These are phyloP conservation scores for Xylaria longipes DNA, from an alignment of 495 filamentous ascomycete species.

Conservation along the genomic window DNA sequence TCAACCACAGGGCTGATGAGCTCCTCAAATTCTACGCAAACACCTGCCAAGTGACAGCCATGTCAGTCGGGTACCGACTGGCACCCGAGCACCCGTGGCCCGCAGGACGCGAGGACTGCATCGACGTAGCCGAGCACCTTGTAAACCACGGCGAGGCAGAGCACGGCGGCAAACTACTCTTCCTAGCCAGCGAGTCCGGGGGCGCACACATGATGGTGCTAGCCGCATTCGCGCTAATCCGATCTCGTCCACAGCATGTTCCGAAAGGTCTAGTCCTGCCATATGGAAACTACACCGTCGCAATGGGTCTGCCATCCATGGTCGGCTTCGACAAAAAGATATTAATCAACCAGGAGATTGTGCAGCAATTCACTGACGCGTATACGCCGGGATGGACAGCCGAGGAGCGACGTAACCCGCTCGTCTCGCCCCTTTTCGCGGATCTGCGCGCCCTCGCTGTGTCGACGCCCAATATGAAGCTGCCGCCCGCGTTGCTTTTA, in stretches of 20 bases:
- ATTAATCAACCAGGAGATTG: not conserved
- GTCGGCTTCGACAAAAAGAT: not conserved
- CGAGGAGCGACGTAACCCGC: not conserved
- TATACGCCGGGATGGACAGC: not conserved
- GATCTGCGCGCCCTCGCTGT: conserved; percentile 4
- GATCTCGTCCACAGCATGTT: not conserved
- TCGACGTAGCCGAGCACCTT: conserved; percentile 19
- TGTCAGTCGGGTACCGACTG: conserved; percentile 65
- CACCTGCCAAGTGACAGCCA: conserved; percentile 28
- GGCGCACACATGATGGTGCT: not conserved
- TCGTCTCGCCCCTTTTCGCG: not conserved
- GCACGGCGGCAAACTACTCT: not conserved
- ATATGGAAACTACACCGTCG: not conserved
- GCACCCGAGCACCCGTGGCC: conserved; percentile 66
- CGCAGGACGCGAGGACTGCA: conserved; percentile 57
- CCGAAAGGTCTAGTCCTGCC: not conserved
- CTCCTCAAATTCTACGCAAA: conserved; percentile 48
- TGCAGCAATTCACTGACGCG: not conserved
- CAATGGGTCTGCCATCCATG: not conserved
- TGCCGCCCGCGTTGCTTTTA: conserved; percentile 60
- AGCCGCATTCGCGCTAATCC: not conserved
- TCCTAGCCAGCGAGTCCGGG: conserved; percentile 3
- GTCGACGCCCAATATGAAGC: not conserved
- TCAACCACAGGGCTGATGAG: conserved; percentile 35
- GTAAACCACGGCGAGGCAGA: not conserved